These are phyloP conservation scores for Antitrichia curtipendula DNA, from an alignment of 225 moss, liverwort and hornwort species.

Conservation along the genomic window DNA sequence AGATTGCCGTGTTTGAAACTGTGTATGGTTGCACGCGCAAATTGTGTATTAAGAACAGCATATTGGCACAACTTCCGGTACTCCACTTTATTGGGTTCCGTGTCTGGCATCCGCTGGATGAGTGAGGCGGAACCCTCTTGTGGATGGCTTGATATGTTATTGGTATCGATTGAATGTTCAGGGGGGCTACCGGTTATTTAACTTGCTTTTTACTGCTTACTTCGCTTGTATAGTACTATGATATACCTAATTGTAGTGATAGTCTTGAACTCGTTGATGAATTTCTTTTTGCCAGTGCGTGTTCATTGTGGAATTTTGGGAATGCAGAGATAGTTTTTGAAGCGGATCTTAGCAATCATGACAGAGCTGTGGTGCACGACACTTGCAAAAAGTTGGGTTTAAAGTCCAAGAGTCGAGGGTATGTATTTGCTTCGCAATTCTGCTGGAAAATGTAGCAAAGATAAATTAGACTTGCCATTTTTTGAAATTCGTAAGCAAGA, in stretches of 20 bases:
- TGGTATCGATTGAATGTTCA: neutral
- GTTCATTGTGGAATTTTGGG: conserved; percentile 3
- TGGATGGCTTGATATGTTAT: neutral
- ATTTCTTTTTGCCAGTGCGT: neutral
- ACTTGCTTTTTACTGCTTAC: neutral
- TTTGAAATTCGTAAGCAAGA: neutral
- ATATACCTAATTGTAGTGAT: neutral
- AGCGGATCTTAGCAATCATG: conserved; percentile 88
- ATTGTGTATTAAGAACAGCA: neutral
- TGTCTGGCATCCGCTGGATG: neutral
- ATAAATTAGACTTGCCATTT: neutral
- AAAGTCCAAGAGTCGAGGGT: conserved; percentile 95
- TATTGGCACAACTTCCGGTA: neutral
- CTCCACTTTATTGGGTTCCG: neutral
- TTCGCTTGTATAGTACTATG: neutral
- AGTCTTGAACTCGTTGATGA: neutral
- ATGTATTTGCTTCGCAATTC: conserved; percentile 1
- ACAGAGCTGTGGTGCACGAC: conserved; percentile 96
- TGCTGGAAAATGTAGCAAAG: neutral
- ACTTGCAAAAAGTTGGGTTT: conserved; percentile 95
- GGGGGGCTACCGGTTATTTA: neutral
- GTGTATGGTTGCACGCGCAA: neutral
- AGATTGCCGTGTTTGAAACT: neutral
- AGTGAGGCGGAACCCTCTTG: neutral
- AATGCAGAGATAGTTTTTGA: conserved; percentile 80